Conservation (phyloP, 805 yeast genomes). For the Kregervanrija fluxuum region DNA sequence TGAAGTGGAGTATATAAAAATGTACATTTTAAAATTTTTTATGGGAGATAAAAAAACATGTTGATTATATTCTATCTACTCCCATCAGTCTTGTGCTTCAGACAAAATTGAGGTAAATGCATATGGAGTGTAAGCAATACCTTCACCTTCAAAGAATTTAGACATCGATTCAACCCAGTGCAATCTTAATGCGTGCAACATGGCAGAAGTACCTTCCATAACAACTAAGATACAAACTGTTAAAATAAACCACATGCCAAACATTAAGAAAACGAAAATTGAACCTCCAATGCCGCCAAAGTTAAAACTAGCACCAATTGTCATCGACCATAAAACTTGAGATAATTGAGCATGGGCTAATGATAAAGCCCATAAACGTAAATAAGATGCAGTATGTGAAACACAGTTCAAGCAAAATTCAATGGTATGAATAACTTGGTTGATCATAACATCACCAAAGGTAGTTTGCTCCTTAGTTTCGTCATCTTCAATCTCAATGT, state of each 20-base stretch:
- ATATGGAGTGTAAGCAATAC: slow-evolving; percentile 85
- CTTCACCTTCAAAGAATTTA: slow-evolving; percentile 96
- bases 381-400: slow-evolving; percentile 96
- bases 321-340: slow-evolving; percentile 94
- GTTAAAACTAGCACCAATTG: slow-evolving; percentile 72
- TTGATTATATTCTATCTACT: too few species aligned
- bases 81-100: too few species aligned
- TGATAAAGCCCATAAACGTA: slow-evolving; percentile 95
- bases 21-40: too few species aligned
- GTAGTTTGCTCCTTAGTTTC: slow-evolving; percentile 53
- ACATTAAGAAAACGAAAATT: slow-evolving; percentile 65
- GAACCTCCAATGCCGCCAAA: slow-evolving; percentile 61
- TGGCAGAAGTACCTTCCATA: slow-evolving; percentile 99
- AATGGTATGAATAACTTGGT: slow-evolving; percentile 95
- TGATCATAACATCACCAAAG: slow-evolving; percentile 92
- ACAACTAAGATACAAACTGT: slow-evolving; percentile 87
- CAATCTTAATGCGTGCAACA: slow-evolving; percentile 95
- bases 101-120: slow-evolving; percentile 38
- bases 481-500: slow-evolving; percentile 35
- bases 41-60: too few species aligned
- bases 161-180: slow-evolving; percentile 99
- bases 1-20: too few species aligned
- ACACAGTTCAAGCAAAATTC: slow-evolving; percentile 96
- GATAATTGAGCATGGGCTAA: slow-evolving; percentile 96
- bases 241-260: slow-evolving; percentile 90